Conservation (phyloP, 352 stramenopile species). For the Phytophthora tubulina region DNA sequence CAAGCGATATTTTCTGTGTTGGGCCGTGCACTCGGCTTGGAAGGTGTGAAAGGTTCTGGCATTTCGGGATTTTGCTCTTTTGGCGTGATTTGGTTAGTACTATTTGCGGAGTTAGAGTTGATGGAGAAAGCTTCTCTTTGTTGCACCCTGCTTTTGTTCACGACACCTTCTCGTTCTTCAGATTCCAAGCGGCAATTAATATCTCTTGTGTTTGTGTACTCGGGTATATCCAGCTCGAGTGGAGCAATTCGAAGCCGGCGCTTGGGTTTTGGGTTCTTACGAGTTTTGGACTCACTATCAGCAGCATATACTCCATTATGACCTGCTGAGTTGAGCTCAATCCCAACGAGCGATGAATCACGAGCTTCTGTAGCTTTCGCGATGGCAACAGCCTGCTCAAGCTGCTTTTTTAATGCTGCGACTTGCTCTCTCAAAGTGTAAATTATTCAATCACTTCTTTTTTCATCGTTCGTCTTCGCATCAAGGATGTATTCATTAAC, state of each 20-base stretch:
- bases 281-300: neutral
- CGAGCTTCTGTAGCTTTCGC: constrained; percentile 12
- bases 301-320: neutral
- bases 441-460: too few species aligned
- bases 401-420: constrained; percentile 47
- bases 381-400: constrained; percentile 31
- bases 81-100: neutral
- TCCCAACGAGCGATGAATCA: neutral
- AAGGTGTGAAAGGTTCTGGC: neutral
- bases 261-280: neutral
- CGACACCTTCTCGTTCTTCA: constrained; percentile 1
- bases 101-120: neutral
- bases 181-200: constrained; percentile 5
- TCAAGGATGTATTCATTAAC: too few species aligned
- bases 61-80: neutral
- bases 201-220: neutral
- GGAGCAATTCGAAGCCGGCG: constrained; percentile 15
- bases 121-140: neutral
- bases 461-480: too few species aligned
- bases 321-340: neutral
- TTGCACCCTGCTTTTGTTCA: constrained; percentile 7
- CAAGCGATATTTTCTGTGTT: neutral
- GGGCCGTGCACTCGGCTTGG: too few species aligned
- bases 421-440: constrained; percentile 55
- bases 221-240: constrained; percentile 17